These are phyloP conservation scores for Heliocybe sulcata DNA, from an alignment of 1,284 basidiomycete species.

Conservation along the genomic window DNA sequence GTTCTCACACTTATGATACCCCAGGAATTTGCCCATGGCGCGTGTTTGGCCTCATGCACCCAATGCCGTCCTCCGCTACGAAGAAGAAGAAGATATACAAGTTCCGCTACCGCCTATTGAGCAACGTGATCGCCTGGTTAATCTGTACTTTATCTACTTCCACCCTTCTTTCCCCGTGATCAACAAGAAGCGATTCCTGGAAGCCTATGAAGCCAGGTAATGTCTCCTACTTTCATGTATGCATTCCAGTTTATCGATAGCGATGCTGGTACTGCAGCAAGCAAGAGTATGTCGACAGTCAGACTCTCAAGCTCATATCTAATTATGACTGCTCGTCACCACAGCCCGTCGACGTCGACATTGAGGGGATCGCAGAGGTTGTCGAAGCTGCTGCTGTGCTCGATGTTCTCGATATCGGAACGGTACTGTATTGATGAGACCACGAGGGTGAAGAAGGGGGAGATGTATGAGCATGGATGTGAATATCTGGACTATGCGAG, in stretches of 20 bases:
- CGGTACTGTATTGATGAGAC: slow-evolving; percentile 44
- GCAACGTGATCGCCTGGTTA: slow-evolving; percentile 60
- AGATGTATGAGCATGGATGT: slow-evolving; percentile 19
- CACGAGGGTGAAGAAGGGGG: not conserved
- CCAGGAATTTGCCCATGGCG: slow-evolving; percentile 28
- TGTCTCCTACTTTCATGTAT: slow-evolving; percentile 10
- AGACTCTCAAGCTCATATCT: not conserved
- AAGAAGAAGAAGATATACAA: slow-evolving; percentile 33
- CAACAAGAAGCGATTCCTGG: slow-evolving; percentile 64
- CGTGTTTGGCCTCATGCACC: slow-evolving; percentile 61
- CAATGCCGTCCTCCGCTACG: slow-evolving; percentile 17
- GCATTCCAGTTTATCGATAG: not conserved
- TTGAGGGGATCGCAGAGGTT: slow-evolving; percentile 15
- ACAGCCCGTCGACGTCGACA: not conserved
- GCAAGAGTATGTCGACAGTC: not conserved
- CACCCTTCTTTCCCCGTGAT: slow-evolving; percentile 76
- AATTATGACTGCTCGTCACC: not conserved
- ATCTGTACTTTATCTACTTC: slow-evolving; percentile 74
- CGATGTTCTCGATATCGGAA: slow-evolving; percentile 75
- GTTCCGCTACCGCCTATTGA: slow-evolving; percentile 48
- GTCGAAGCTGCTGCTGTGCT: slow-evolving; percentile 52
- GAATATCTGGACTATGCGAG: slow-evolving; percentile 63
- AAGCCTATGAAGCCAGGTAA: slow-evolving; percentile 55
- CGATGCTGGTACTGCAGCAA: not conserved
- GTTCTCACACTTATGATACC: not conserved